These are phyloP conservation scores for Verbena officinalis DNA, from an alignment of 257 asterid genomes.

Conservation along the genomic window DNA sequence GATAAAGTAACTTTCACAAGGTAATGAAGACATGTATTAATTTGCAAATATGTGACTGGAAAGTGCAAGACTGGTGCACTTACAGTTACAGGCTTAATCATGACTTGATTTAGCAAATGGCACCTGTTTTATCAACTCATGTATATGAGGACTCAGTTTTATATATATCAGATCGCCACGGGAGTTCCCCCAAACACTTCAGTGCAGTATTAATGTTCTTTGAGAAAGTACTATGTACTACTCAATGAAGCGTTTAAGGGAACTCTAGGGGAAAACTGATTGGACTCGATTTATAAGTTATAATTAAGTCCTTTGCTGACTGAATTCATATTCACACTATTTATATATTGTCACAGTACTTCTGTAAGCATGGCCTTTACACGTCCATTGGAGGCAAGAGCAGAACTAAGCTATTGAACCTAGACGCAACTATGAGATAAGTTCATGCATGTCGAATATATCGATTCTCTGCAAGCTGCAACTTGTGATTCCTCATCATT, in stretches of 20 bases:
- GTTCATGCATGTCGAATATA: constrained; percentile 25
- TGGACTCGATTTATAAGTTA: constrained; percentile 9
- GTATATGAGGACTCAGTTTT: not conserved
- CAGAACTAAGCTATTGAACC: constrained; percentile 45
- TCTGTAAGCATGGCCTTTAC: not conserved
- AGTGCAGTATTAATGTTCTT: constrained; percentile 18
- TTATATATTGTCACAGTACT: too few relatives aligned
- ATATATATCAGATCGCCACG: constrained; percentile 32
- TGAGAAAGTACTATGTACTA: not conserved
- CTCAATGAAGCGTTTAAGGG: constrained; percentile 51
- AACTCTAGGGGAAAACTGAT: constrained; percentile 52
- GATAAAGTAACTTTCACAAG: too few relatives aligned
- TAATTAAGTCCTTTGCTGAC: not conserved
- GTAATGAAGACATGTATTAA: too few relatives aligned
- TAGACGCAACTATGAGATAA: constrained; percentile 32
- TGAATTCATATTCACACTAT: constrained; percentile 9
- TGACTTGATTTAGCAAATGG: too few relatives aligned
- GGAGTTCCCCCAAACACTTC: constrained; percentile 54
- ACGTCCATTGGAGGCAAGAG: too few relatives aligned
- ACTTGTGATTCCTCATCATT: constrained; percentile 5
- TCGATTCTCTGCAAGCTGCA: constrained; percentile 26
- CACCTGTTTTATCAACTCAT: too few relatives aligned
- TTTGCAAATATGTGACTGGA: too few relatives aligned
- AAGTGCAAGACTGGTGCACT: too few relatives aligned
- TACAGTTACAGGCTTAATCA: too few relatives aligned